phyloP scores from a whole-genome alignment of 805 yeast species.

The Komagataella mondaviorum region DNA sequence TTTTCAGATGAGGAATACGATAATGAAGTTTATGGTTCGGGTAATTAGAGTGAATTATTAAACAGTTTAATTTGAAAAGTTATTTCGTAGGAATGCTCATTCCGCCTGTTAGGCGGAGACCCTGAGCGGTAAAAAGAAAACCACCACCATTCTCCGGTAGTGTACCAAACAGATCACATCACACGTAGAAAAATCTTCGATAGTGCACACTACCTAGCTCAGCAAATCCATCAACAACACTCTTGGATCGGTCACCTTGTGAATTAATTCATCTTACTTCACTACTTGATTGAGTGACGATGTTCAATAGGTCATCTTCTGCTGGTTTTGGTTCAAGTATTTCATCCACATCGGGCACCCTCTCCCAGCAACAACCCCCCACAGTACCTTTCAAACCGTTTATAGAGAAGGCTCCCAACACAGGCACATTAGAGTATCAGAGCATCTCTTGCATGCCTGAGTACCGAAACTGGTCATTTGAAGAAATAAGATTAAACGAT shows the following conservation, averaged over 20 bases:
- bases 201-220: neutral
- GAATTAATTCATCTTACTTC: neutral
- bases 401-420: constrained; percentile 59
- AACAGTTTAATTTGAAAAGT: neutral
- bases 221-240: neutral
- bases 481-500: constrained; percentile 83
- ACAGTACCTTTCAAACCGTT: constrained; percentile 54
- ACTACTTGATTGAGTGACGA: neutral
- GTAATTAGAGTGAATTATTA: neutral
- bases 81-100: neutral
- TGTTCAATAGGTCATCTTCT: neutral
- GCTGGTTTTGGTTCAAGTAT: neutral
- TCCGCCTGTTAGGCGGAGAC: neutral
- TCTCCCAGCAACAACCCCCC: constrained; percentile 22
- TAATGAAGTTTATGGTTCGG: neutral
- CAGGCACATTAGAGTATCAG: constrained; percentile 49
- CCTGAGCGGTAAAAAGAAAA: neutral
- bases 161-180: neutral
- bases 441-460: constrained; percentile 84
- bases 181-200: neutral
- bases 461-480: constrained; percentile 67
- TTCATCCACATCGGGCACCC: neutral
- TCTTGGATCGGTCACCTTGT: neutral
- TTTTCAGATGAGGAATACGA: neutral
- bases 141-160: neutral